Base-by-base conservation (phyloP, 1,284 basidiomycete species). In the Leccinum ponderosum region DNA sequence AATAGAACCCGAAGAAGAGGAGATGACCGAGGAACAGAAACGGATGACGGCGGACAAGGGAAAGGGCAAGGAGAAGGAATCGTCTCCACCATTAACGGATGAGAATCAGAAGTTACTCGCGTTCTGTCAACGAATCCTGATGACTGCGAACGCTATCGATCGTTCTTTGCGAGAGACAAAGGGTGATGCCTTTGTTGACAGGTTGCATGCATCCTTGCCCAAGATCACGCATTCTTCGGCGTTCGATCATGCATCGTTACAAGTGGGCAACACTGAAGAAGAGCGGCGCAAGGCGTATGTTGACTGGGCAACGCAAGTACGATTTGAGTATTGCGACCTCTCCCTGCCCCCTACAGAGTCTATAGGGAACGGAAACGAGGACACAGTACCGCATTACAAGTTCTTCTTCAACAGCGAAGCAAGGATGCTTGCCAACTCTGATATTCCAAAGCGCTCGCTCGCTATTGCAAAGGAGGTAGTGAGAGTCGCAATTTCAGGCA, bases 391-490 rank as follows among this genome's bases (percentile, higher is more conserved):
- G 3, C 84, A 89, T 69, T 94, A 87, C 76, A 93, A 92, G 73
- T 90, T 89, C 69, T 87, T 83, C 71, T 94, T 83, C 75, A 89
- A 89, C 70, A 87, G 83, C 64, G 92, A 94, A 71, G 91, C 90
- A 17, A 82, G 90, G 25, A 87, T 90, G 85, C 79, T 95, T 27
- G 87, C 88, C 6, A 86, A 83, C 66, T 85, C 86, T 33, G 90
- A 93, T 70, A 91, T 94, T 57, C 93, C 93, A 2, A 94, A 93
- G 74, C 82, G 94, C 37, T 94, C 91, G 2, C 78, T 96, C 56
- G 93, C 94, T 9, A 95, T 97, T 64, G 94, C 94, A 9, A 97
- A 96, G 78, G 92, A 94, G 84, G 91, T 92, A 68, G 35, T n/a
- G 20, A 56, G 39, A 62, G 12, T 22, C 27, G 20, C 58, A 62